Conservation (phyloP, 2,329 filamentous ascomycete species). For the Neofusicoccum ribis region DNA sequence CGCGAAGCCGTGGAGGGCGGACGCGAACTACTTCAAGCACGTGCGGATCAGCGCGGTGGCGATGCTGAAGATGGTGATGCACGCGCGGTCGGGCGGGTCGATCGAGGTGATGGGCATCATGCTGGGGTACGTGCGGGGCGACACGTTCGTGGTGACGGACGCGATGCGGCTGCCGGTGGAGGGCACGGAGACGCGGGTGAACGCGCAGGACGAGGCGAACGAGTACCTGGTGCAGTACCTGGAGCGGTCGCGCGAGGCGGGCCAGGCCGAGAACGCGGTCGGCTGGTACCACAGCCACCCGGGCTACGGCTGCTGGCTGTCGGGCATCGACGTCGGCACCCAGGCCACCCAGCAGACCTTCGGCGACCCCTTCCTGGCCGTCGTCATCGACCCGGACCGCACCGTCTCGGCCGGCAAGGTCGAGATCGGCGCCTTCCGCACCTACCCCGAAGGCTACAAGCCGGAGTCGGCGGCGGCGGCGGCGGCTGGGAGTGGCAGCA, state of each 20-base stretch:
- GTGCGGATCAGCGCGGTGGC: slow-evolving; percentile 93
- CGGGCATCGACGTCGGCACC: slow-evolving; percentile 90
- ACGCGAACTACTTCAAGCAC: slow-evolving; percentile 87
- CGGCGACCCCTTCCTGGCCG: slow-evolving; percentile 88
- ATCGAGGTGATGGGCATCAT: slow-evolving; percentile 98
- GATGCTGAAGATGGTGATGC: slow-evolving; percentile 98
- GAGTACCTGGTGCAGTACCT: slow-evolving; percentile 95
- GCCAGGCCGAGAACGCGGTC: slow-evolving; percentile 85
- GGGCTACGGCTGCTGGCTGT: slow-evolving; percentile 97
- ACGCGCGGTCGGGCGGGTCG: slow-evolving; percentile 88
- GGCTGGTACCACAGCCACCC: slow-evolving; percentile 99
- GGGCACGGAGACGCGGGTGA: slow-evolving; percentile 97
- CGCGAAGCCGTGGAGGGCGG: slow-evolving; percentile 71
- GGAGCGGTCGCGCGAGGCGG: slow-evolving; percentile 69
- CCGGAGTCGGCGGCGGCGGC: slow-evolving; percentile 20
- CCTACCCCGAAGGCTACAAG: slow-evolving; percentile 72
- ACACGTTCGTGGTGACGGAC: slow-evolving; percentile 89
- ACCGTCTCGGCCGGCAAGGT: slow-evolving; percentile 94
- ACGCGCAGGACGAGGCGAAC: slow-evolving; percentile 92
- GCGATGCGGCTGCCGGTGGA: slow-evolving; percentile 93
- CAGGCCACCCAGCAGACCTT: slow-evolving; percentile 82
- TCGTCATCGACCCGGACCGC: slow-evolving; percentile 94
- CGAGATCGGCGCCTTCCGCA: slow-evolving; percentile 95
- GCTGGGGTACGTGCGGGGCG: slow-evolving; percentile 86
- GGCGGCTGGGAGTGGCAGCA: slow-evolving; percentile 25